phyloP scores from a whole-genome alignment of 352 stramenopile genomes.

The Globisporangium paddicum region DNA sequence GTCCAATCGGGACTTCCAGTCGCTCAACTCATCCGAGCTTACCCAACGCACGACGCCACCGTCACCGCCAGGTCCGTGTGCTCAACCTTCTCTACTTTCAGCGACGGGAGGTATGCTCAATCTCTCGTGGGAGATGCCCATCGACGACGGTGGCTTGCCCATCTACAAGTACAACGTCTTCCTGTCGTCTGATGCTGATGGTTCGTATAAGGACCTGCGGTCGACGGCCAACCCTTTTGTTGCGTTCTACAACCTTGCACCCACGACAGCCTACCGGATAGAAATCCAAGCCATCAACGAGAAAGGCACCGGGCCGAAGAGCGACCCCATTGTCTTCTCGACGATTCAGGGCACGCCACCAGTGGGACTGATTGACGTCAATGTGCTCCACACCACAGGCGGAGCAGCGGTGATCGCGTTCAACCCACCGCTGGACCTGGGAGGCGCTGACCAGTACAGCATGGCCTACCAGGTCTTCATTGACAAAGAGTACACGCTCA shows the following conservation, averaged over 20 bases:
- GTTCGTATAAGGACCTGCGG: constrained; percentile 15
- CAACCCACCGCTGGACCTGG: constrained; percentile 48
- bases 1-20: constrained; percentile 41
- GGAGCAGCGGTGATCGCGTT: constrained; percentile 46
- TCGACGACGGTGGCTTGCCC: constrained; percentile 29
- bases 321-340: constrained; percentile 23
- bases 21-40: constrained; percentile 31
- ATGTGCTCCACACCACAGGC: constrained; percentile 25
- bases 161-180: constrained; percentile 30
- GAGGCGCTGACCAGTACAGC: constrained; percentile 23
- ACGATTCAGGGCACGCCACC: constrained; percentile 31
- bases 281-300: constrained; percentile 39
- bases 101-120: constrained; percentile 43
- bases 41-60: constrained; percentile 27
- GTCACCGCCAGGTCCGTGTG: constrained; percentile 46
- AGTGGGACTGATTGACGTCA: constrained; percentile 24
- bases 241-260: constrained; percentile 36
- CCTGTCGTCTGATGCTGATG: constrained; percentile 22
- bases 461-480: constrained; percentile 53
- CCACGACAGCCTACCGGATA: constrained; percentile 34
- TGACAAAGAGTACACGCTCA: constrained; percentile 26
- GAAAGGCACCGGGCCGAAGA: constrained; percentile 29
- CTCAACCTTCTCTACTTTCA: constrained; percentile 7
- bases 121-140: constrained; percentile 35
- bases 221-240: constrained; percentile 10